Evolutionary conservation across 169 alveolate genomes (phyloP), one percentile per base, ranked within the genome.

Genomic region (Plasmodium reichenowi): DNA sequence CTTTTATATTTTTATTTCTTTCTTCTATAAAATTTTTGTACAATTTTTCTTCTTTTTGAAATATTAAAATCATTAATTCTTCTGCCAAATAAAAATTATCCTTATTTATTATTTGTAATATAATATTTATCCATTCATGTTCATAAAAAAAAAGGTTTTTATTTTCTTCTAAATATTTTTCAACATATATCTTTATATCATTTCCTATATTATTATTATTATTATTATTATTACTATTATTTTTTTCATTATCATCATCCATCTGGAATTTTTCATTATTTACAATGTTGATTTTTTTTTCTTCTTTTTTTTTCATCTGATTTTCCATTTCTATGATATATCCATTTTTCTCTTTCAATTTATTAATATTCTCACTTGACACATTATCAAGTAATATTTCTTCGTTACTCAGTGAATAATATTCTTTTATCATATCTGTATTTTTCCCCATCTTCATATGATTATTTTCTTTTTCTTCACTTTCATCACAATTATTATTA

Each of bases 41-140:
- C 29, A 83, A 12, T 63, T 52, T 26, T 72, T 83, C 91, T 32
- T 83, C 91, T 50, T 83, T 83, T 29, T 83, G 63, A 68, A 83
- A 83, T 48, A 83, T 68, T 9, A 68, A 45, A 26, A 67, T 47
- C 91, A 83, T 83, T 56, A 83, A 68, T 32, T 67, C 70, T 83
- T 83, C 68, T 29, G 78, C 91, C 15, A 83, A 72, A 43, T 29
- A n/a, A 20, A 83, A 83, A 54, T 83, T 83, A 20, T 68, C 63
- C 29, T 83, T 67, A 60, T 83, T 62, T 68, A 83, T 83, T 5
- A 83, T 7, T 72, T 68, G 80, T n/a, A 83, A 63, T 29, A 83
- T 83, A 26, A 83, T 43, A 10, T 24, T 50, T 47, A 83, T 32
- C 91, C 91, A 83, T 29, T 48, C 91, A 66, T 83, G 91, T 24